Percentiles rank a stretch among this genome's conserved stretches.
These are phyloP conservation scores for apple (Malus domestica) DNA, from an alignment of 306 rosid genomes.

Conservation along the genomic window DNA sequence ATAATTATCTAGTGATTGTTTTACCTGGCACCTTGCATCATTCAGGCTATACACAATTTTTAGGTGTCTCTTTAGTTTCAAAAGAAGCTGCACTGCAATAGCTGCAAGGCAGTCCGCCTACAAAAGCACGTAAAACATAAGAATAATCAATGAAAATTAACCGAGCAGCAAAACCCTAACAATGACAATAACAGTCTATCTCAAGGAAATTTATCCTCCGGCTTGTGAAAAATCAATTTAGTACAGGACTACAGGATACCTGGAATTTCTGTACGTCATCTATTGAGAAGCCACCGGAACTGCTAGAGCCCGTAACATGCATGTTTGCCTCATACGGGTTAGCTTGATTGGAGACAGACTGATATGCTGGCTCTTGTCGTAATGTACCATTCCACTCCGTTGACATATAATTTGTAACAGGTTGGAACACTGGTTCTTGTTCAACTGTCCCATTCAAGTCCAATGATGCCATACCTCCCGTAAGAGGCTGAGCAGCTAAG, in stretches of 20 bases:
- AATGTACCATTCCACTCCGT: constrained; percentile 65
- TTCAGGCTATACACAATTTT: constrained; percentile 74
- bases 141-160: background rate
- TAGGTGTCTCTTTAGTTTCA: constrained; percentile 90
- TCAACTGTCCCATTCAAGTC: constrained; percentile 51
- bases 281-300: constrained; percentile 40
- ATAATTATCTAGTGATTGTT: background rate
- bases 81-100: constrained; percentile 80
- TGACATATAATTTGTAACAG: constrained; percentile 25
- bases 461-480: constrained; percentile 25
- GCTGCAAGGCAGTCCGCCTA: constrained; percentile 81
- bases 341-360: constrained; percentile 30
- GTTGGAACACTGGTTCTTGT: constrained; percentile 29
- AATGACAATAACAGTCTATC: background rate
- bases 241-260: constrained; percentile 31
- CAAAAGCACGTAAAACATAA: constrained; percentile 13
- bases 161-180: background rate
- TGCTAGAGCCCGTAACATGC: constrained; percentile 21
- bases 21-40: constrained; percentile 91
- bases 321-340: constrained; percentile 28
- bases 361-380: constrained; percentile 37
- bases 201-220: background rate
- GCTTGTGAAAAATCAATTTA: background rate
- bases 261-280: constrained; percentile 70
- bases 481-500: constrained; percentile 21